phyloP scores from a whole-genome alignment of 345 rosid genomes.

The Durio zibethinus region DNA sequence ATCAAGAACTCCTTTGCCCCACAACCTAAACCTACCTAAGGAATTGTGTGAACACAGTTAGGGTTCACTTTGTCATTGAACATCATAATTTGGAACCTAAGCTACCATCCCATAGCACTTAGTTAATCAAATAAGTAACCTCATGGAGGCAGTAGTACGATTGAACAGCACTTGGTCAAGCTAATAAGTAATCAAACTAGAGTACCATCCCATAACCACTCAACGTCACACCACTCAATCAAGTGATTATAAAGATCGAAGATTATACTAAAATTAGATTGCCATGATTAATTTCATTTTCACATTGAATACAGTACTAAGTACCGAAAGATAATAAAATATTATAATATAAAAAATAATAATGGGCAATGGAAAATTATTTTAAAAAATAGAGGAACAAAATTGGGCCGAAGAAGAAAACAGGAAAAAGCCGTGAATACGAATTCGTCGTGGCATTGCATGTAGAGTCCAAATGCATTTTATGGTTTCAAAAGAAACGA shows the following conservation, averaged over 20 bases:
- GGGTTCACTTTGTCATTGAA: too few species aligned
- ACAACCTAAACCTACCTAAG: background rate
- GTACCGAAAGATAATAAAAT: too few species aligned
- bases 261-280: too few species aligned
- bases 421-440: background rate
- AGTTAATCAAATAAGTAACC: too few species aligned
- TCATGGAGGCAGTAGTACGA: background rate
- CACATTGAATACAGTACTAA: too few species aligned
- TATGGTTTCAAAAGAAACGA: conserved; percentile 13
- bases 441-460: background rate
- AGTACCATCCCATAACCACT: background rate
- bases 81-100: background rate
- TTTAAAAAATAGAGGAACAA: background rate
- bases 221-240: background rate
- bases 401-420: background rate
- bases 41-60: background rate
- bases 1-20: background rate
- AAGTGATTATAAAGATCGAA: background rate
- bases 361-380: background rate
- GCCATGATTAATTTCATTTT: too few species aligned
- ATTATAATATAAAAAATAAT: too few species aligned
- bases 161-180: background rate
- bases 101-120: too few species aligned
- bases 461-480: background rate
- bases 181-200: background rate